Percentiles rank a stretch among this genome's conserved stretches.
Evolutionary conservation across 495 filamentous ascomycete genomes (phyloP).

Genomic region (Trichoderma virens): DNA sequence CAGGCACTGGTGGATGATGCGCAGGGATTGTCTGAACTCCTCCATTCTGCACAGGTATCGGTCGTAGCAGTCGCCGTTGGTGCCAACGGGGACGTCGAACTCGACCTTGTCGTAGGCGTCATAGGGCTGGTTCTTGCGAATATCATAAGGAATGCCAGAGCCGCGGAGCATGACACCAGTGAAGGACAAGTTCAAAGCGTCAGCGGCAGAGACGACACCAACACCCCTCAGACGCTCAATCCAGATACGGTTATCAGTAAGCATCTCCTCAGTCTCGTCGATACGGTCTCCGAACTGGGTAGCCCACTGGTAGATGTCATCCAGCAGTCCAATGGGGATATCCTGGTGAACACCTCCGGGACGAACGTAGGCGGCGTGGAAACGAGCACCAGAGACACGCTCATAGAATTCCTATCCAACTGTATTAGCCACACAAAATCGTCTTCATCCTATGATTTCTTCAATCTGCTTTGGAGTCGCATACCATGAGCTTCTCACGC

Average conservation of each 20-base stretch:
- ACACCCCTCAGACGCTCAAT: constrained; percentile 83
- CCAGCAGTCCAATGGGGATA: constrained; percentile 85
- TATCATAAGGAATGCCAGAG: constrained; percentile 94
- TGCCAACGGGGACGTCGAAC: constrained; percentile 93
- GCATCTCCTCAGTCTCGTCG: constrained; percentile 96
- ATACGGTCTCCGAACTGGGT: constrained; percentile 99
- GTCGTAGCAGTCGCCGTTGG: constrained; percentile 98
- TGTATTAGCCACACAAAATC: not conserved
- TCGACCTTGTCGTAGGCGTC: constrained; percentile 97
- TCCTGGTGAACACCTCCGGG: constrained; percentile 96
- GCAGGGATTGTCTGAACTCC: constrained; percentile 94
- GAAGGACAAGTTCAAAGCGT: constrained; percentile 93
- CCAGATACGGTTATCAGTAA: constrained; percentile 99
- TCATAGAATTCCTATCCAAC: constrained; percentile 91
- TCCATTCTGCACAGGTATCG: constrained; percentile 99
- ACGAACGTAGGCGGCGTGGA: constrained; percentile 96
- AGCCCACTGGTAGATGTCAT: constrained; percentile 99
- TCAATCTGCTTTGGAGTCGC: constrained; percentile 14
- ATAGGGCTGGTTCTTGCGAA: constrained; percentile 91
- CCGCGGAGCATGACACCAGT: constrained; percentile 97
- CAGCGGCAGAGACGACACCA: constrained; percentile 83
- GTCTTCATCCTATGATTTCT: not conserved
- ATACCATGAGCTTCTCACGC: constrained; percentile 97
- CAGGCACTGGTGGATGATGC: constrained; percentile 97
- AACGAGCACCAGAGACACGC: constrained; percentile 93